phyloP scores from a whole-genome alignment of 805 yeast genomes.

The Kluyveromyces starmeri region DNA sequence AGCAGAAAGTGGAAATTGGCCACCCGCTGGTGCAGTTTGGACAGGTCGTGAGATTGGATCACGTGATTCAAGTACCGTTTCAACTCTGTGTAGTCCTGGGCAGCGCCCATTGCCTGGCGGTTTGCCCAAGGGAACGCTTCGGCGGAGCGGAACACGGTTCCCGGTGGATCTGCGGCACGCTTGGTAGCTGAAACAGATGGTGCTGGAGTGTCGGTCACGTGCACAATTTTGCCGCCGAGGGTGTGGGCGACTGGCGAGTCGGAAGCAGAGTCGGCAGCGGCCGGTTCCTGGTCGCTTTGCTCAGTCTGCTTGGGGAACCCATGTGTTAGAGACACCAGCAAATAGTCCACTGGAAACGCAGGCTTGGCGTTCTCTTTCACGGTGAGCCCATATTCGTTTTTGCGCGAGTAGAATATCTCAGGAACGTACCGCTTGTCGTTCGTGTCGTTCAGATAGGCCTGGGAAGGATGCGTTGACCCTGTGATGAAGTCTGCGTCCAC shows the following conservation, averaged over 20 bases:
- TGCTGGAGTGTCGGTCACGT: no score
- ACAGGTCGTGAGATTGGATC: conserved; percentile 24
- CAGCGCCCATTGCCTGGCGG: conserved; percentile 63
- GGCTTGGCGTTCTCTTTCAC: conserved; percentile 89
- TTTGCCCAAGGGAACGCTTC: conserved; percentile 67
- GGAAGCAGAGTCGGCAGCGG: conserved; percentile 2
- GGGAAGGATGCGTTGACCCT: conserved; percentile 85
- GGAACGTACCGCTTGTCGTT: conserved; percentile 79
- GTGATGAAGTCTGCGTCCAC: conserved; percentile 77
- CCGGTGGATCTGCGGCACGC: no score
- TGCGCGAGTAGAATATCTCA: conserved; percentile 75
- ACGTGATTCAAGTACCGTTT: conserved; percentile 37
- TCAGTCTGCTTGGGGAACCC: conserved; percentile 65
- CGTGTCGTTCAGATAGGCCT: conserved; percentile 73
- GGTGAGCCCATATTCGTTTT: conserved; percentile 80
- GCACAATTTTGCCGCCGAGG: no score
- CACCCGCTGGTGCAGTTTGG: conserved; percentile 30
- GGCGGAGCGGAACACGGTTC: conserved; percentile 36
- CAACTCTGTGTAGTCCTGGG: conserved; percentile 56
- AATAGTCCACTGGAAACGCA: conserved; percentile 85
- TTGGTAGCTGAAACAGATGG: no score
- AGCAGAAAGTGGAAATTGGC: conserved; percentile 73
- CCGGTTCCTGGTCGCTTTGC: not conserved
- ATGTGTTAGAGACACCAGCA: conserved; percentile 80
- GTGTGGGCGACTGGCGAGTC: no score